phyloP scores from a whole-genome alignment of 164 flowering plant species.

The Nymphaea colorata region DNA sequence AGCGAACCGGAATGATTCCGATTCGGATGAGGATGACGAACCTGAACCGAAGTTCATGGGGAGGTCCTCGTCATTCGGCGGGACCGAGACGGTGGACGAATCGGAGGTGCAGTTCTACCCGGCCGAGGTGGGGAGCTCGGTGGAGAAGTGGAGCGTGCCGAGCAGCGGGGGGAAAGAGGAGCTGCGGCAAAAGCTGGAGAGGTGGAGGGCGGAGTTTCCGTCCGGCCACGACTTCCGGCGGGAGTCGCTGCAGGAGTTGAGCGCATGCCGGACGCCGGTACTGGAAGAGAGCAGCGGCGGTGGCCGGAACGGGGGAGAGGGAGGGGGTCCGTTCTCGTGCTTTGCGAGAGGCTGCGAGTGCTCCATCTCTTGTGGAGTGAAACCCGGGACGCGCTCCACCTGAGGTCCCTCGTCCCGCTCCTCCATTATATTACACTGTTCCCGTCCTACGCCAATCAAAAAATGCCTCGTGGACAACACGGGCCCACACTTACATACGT shows the following conservation, averaged over 20 bases:
- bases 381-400: not conserved
- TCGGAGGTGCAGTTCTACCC: slow-evolving; percentile 7
- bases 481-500: too few species aligned
- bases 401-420: too few species aligned
- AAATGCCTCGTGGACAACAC: too few species aligned
- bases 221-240: slow-evolving; percentile 30
- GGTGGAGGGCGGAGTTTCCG: slow-evolving; percentile 44
- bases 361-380: not conserved
- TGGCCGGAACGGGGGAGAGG: not conserved
- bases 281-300: not conserved
- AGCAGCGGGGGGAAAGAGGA: slow-evolving; percentile 45
- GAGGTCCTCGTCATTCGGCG: not conserved
- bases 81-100: slow-evolving; percentile 5
- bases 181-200: slow-evolving; percentile 15
- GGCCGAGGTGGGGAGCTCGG: slow-evolving; percentile 27
- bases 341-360: not conserved
- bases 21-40: not conserved
- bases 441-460: too few species aligned
- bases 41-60: not conserved
- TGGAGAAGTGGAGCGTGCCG: slow-evolving; percentile 39
- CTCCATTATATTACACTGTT: too few species aligned
- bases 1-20: not conserved
- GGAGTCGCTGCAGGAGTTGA: not conserved
- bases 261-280: not conserved
- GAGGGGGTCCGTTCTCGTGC: not conserved